Percentiles rank a stretch among this genome's conserved stretches.
phyloP scores from a whole-genome alignment of 495 filamentous ascomycete genomes.

The Penicillium goetzii region DNA sequence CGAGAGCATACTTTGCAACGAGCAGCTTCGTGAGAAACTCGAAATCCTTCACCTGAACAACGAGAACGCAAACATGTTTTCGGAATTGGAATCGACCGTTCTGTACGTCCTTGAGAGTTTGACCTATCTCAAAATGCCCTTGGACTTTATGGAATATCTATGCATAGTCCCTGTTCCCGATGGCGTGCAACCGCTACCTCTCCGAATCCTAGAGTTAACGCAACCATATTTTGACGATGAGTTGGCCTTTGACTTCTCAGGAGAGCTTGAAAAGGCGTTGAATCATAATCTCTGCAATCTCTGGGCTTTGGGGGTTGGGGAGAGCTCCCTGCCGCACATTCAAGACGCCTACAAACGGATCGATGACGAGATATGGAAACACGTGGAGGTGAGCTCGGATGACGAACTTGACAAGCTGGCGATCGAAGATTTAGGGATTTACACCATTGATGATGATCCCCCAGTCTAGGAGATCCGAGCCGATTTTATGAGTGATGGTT shows the following conservation, averaged over 20 bases:
- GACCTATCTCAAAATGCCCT: not conserved
- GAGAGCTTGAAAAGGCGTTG: not conserved
- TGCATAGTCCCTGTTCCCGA: not conserved
- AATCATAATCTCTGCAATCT: slow-evolving; percentile 3
- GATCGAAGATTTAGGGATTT: slow-evolving; percentile 13
- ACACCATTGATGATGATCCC: slow-evolving; percentile 7
- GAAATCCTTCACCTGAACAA: not conserved
- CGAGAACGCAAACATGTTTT: not conserved
- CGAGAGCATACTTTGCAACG: not conserved
- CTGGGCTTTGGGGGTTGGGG: slow-evolving; percentile 24
- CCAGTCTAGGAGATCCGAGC: too few species aligned
- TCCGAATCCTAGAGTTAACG: not conserved
- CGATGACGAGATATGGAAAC: slow-evolving; percentile 15
- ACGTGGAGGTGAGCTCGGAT: slow-evolving; percentile 8
- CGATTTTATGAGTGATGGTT: not conserved
- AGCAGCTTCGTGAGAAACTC: not conserved
- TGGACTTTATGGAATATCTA: not conserved
- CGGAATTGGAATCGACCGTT: not conserved
- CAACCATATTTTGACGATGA: not conserved
- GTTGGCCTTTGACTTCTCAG: not conserved
- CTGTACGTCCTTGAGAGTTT: not conserved
- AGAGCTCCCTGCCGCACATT: slow-evolving; percentile 7
- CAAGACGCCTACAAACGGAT: not conserved
- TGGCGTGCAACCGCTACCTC: not conserved
- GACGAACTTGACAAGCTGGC: slow-evolving; percentile 5